Evolutionary conservation across 257 asterid genomes (phyloP).

Genomic region (Parsonsia alboflavescens): DNA sequence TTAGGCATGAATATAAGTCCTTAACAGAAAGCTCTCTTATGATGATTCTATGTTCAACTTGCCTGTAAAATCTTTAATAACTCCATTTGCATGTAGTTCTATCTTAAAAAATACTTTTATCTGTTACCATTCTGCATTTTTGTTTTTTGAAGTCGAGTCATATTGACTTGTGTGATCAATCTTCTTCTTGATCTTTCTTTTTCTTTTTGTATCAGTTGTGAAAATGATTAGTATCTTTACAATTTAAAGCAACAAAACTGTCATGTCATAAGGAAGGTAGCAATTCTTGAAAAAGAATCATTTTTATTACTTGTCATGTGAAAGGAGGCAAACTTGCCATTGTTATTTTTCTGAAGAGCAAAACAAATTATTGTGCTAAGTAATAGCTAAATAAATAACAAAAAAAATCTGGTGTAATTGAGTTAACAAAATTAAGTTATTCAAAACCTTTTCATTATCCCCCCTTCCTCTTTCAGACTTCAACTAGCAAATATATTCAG

Average conservation of each 20-base stretch:
- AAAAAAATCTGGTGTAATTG: neutral
- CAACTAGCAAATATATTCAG: neutral
- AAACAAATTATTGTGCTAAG: neutral
- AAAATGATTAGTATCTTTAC: neutral
- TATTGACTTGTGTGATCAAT: neutral
- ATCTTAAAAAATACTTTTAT: too few species aligned
- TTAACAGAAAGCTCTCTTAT: neutral
- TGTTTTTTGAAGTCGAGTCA: neutral
- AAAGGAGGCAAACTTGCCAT: neutral
- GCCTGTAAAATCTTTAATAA: neutral
- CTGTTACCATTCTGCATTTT: neutral
- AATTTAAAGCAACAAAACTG: neutral
- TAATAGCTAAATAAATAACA: neutral
- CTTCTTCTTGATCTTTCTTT: neutral
- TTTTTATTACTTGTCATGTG: neutral
- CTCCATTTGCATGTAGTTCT: neutral
- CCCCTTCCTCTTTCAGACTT: neutral
- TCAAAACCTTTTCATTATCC: neutral
- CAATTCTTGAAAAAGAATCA: neutral
- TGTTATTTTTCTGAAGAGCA: neutral
- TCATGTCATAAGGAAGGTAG: neutral
- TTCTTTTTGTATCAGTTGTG: neutral
- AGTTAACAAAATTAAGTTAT: neutral
- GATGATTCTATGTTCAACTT: conserved; percentile 6
- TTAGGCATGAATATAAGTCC: conserved; percentile 4